phyloP scores from a whole-genome alignment of 2,329 filamentous ascomycete genomes.

The Pseudocercospora pini-densiflorae region DNA sequence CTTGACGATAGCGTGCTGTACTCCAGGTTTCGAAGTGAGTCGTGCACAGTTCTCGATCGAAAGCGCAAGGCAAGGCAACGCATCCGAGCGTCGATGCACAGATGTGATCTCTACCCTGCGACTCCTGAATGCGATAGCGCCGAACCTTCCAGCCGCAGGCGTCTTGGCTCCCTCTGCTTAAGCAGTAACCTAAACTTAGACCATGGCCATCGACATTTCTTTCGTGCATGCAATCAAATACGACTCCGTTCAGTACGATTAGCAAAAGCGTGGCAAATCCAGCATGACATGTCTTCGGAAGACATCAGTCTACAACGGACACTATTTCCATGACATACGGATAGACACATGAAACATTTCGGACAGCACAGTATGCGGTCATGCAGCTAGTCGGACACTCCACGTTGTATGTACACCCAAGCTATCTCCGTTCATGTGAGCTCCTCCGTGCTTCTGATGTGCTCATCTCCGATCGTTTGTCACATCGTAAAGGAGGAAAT shows the following conservation, averaged over 20 bases:
- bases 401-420: neutral
- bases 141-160: constrained; percentile 1
- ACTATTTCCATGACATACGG: neutral
- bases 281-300: neutral
- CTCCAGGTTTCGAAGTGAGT: constrained; percentile 22
- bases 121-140: constrained; percentile 5
- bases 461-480: neutral
- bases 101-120: constrained; percentile 2
- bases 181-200: neutral
- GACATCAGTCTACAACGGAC: neutral
- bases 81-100: neutral
- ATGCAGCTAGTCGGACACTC: neutral
- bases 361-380: neutral
- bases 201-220: neutral
- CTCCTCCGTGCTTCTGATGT: neutral
- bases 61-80: neutral
- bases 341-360: constrained; percentile 17
- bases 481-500: constrained; percentile 56
- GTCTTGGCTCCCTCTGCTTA: neutral
- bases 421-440: neutral
- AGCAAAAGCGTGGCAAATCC: neutral
- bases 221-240: neutral
- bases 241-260: neutral
- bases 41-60: constrained; percentile 5
- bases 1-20: neutral